Percentiles rank a stretch among this genome's conserved stretches.
Conservation (phyloP, 495 filamentous ascomycete species). For the Clohesyomyces aquaticus region DNA sequence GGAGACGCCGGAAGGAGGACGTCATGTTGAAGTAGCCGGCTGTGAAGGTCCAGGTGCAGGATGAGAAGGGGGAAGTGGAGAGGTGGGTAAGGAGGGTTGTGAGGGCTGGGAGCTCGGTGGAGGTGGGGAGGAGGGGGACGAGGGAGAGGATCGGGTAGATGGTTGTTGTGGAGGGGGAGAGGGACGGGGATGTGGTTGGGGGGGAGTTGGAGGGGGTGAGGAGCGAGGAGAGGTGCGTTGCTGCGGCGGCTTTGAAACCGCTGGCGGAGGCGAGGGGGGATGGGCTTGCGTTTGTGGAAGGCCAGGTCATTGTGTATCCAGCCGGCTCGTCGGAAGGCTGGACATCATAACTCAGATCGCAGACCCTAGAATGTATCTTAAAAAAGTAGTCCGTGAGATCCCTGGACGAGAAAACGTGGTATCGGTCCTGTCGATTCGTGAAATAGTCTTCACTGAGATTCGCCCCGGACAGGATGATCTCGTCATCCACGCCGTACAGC, state of each 20-base stretch:
- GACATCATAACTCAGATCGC: constrained; percentile 79
- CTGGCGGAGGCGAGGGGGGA: constrained; percentile 70
- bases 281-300: constrained; percentile 68
- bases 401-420: constrained; percentile 83
- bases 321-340: constrained; percentile 56
- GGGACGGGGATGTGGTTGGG: constrained; percentile 46
- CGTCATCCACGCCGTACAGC: constrained; percentile 93
- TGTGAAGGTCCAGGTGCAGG: constrained; percentile 89
- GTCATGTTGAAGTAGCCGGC: constrained; percentile 98
- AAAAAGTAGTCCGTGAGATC: constrained; percentile 83
- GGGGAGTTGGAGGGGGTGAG: constrained; percentile 55
- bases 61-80: constrained; percentile 59
- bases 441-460: constrained; percentile 96
- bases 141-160: constrained; percentile 87
- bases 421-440: constrained; percentile 91
- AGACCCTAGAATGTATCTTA: constrained; percentile 73
- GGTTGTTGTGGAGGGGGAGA: constrained; percentile 48
- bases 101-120: constrained; percentile 85
- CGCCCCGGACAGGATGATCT: constrained; percentile 92
- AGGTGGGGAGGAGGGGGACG: constrained; percentile 81
- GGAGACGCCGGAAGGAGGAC: constrained; percentile 72
- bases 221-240: constrained; percentile 65
- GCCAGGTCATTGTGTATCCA: constrained; percentile 80
- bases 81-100: constrained; percentile 71
- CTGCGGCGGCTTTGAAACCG: constrained; percentile 70